Conservation (phyloP, 495 filamentous ascomycete species). For the Aspergillus coremiiformis region DNA sequence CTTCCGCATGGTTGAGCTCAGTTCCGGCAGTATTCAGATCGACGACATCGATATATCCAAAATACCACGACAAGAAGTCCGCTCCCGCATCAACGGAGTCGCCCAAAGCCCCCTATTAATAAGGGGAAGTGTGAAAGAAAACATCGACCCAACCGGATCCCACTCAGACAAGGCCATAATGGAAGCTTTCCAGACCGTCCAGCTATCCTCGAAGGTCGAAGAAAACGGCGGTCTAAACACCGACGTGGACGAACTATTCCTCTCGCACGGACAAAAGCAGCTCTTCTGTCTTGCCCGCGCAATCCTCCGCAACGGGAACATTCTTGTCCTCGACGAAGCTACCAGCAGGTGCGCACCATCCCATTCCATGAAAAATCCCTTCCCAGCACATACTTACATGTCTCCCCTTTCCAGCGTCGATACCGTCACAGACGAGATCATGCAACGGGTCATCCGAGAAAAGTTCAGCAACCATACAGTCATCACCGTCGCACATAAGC, state of each 20-base stretch:
- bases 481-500: slow-evolving; percentile 54
- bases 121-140: slow-evolving; percentile 38
- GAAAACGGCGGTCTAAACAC: slow-evolving; percentile 46
- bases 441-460: slow-evolving; percentile 52
- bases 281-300: slow-evolving; percentile 58
- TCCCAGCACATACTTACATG: neutral
- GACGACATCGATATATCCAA: slow-evolving; percentile 43
- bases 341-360: slow-evolving; percentile 41
- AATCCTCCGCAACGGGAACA: slow-evolving; percentile 41
- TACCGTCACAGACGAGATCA: slow-evolving; percentile 46
- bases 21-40: slow-evolving; percentile 36
- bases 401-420: slow-evolving; percentile 37
- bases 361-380: neutral
- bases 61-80: slow-evolving; percentile 41
- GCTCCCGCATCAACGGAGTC: slow-evolving; percentile 42
- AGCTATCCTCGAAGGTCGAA: slow-evolving; percentile 40
- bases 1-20: slow-evolving; percentile 47
- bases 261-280: slow-evolving; percentile 58
- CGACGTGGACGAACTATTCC: slow-evolving; percentile 41
- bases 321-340: slow-evolving; percentile 46
- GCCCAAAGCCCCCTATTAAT: slow-evolving; percentile 54
- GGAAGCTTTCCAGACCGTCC: slow-evolving; percentile 42
- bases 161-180: slow-evolving; percentile 32
- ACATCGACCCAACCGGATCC: slow-evolving; percentile 37
- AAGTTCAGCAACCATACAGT: slow-evolving; percentile 53